Percentiles rank a stretch among this genome's conserved stretches.
Conservation (phyloP, 2,329 filamentous ascomycete genomes). For the Pseudogymnoascus sp. region DNA sequence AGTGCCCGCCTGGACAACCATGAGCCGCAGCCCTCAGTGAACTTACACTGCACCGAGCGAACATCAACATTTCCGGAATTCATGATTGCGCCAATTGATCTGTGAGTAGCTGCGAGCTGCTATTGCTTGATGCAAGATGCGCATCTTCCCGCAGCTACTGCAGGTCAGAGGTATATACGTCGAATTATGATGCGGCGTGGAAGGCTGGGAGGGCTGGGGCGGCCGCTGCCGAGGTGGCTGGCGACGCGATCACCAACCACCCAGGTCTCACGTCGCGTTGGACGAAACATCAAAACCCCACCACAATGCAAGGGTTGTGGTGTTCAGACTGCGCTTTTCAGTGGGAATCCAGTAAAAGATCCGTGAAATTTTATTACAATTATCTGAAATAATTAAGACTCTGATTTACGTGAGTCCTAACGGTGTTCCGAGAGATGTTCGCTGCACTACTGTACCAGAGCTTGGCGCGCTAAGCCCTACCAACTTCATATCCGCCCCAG, state of each 20-base stretch:
- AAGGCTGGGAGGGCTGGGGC: conserved; percentile 6
- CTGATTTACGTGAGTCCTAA: not conserved
- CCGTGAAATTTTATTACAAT: not conserved
- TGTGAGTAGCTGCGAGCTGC: conserved; percentile 1
- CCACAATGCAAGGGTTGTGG: not conserved
- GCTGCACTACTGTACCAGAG: not conserved
- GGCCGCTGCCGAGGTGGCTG: conserved; percentile 2
- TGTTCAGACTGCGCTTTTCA: not conserved
- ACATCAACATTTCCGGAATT: not conserved
- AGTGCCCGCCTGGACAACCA: not conserved
- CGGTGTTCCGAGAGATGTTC: not conserved
- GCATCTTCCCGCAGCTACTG: conserved; percentile 7
- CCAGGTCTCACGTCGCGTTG: not conserved
- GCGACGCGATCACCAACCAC: conserved; percentile 4
- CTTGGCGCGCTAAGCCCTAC: conserved; percentile 1
- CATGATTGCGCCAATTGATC: conserved; percentile 2
- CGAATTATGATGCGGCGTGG: not conserved
- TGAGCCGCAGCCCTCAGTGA: not conserved
- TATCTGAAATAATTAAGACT: not conserved
- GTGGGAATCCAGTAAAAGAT: not conserved
- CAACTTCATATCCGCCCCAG: not conserved
- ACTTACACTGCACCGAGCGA: conserved; percentile 8
- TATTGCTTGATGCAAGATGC: conserved; percentile 3
- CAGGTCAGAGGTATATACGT: conserved; percentile 6
- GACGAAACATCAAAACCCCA: conserved; percentile 2